Percentiles rank a stretch among this genome's conserved stretches.
phyloP scores from a whole-genome alignment of 352 stramenopile species.

The Pythium biforme region DNA sequence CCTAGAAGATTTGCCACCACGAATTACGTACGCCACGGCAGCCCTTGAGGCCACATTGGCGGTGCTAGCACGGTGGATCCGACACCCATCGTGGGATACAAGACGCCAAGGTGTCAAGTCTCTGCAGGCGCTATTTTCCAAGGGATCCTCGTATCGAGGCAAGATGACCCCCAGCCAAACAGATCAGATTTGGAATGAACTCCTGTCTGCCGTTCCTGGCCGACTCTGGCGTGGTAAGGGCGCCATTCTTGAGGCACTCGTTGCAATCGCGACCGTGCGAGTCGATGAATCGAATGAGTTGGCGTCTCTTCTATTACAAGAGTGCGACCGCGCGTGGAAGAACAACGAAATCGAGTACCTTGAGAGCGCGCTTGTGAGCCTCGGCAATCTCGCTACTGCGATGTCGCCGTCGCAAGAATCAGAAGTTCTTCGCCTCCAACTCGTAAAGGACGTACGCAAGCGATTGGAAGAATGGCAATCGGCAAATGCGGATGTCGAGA shows the following conservation, averaged over 20 bases:
- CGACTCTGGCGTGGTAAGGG: constrained; percentile 78
- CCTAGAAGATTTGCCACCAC: constrained; percentile 65
- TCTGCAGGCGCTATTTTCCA: constrained; percentile 55
- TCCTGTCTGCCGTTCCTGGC: constrained; percentile 57
- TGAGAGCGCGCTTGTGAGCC: constrained; percentile 56
- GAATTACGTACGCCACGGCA: constrained; percentile 45
- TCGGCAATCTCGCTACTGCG: constrained; percentile 46
- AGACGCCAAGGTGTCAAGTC: constrained; percentile 65
- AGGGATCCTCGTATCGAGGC: constrained; percentile 37
- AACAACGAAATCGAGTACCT: constrained; percentile 69
- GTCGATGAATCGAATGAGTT: constrained; percentile 30
- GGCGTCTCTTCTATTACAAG: constrained; percentile 45
- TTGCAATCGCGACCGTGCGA: constrained; percentile 38
- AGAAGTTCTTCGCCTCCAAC: constrained; percentile 31
- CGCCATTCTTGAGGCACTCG: constrained; percentile 67
- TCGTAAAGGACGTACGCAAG: constrained; percentile 35
- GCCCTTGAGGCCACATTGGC: constrained; percentile 49
- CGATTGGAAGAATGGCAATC: constrained; percentile 33
- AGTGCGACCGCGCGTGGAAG: constrained; percentile 61
- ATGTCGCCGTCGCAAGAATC: constrained; percentile 25
- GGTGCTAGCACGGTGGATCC: constrained; percentile 45
- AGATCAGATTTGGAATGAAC: constrained; percentile 46
- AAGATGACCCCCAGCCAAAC: constrained; percentile 44
- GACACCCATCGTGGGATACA: constrained; percentile 76
- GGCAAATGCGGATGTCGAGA: not conserved